Base-by-base conservation (phyloP, 2,329 filamentous ascomycete genomes). In the Cadophora luteo-olivacea region DNA sequence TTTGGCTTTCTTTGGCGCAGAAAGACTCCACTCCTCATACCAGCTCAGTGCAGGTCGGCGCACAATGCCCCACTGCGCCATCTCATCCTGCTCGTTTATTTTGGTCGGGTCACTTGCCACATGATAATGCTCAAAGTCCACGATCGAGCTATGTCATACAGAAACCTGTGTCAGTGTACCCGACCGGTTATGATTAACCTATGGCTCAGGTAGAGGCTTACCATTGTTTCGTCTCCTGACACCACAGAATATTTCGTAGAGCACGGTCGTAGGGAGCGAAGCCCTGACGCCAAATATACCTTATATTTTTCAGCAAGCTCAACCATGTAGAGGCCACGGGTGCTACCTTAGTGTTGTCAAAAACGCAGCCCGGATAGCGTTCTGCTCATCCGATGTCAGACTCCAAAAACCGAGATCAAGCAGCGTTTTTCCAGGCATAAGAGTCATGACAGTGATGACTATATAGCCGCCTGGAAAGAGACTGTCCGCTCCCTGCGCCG, bases 331-430 rank as follows among this genome's bases (percentile, higher is more conserved):
- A 19, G 7, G 19, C 5, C 22, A 16, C n/a, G 36, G 12, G 32
- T 16, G 51, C 22, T 45, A 64, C 62, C 32, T 64, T 32, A 64
- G 24, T 29, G 36, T 36, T 41, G 12, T 24, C 16, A 64, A 22
- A 33, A 64, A 64, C 4, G 62, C 51, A 29, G 19, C 22, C 14
- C 62, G 62, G 8, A 64, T 64, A 2, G 4, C 22, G 24, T 41
- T 33, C 25, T 57, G 48, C 29, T 25, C 51, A 38, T 64, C 49
- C 22, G 32, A 41, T 41, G 29, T 32, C 62, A 55, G 32, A 32
- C 62, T 48, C 62, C 62, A 64, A n/a, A 64, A 64, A 2, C 62
- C 62, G 14, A 64, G 51, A 25, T 64, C 62, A 29, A 64, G 62
- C 7, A 64, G 22, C 29, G 62, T 54, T 12, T 41, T 24, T 32